Evolutionary conservation across 805 yeast genomes (phyloP).

Genomic region (Myxozyma kluyveri): DNA sequence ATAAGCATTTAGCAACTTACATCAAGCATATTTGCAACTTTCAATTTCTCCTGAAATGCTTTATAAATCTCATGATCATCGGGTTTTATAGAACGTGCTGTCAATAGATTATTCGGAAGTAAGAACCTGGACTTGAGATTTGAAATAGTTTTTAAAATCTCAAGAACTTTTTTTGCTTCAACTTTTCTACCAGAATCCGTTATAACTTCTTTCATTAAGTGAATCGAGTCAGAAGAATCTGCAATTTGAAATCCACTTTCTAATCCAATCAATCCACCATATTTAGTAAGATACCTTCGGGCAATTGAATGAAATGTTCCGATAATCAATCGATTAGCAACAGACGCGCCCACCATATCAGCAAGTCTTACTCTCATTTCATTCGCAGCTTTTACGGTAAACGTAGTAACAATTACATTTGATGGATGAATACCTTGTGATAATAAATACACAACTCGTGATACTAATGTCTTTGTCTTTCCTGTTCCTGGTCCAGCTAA

Average conservation of each 20-base stretch:
- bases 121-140: constrained; percentile 25
- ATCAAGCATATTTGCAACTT: constrained; percentile 47
- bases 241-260: constrained; percentile 49
- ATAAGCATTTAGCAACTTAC: constrained; percentile 5
- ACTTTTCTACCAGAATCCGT: constrained; percentile 26
- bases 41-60: constrained; percentile 52
- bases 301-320: constrained; percentile 94
- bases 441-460: constrained; percentile 60
- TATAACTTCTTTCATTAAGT: constrained; percentile 42
- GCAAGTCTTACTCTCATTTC: constrained; percentile 72
- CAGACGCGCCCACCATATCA: constrained; percentile 27
- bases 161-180: constrained; percentile 8
- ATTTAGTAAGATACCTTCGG: constrained; percentile 52
- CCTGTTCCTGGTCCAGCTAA: constrained; percentile 65
- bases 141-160: constrained; percentile 9
- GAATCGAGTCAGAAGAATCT: constrained; percentile 59
- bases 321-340: constrained; percentile 50
- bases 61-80: constrained; percentile 43
- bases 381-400: constrained; percentile 87
- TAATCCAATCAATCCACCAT: constrained; percentile 51
- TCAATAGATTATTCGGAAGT: background rate
- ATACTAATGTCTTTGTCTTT: constrained; percentile 78
- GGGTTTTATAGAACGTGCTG: background rate
- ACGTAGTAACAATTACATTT: constrained; percentile 78
- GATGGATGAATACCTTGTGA: constrained; percentile 56